Evolutionary conservation across 495 filamentous ascomycete genomes (phyloP).

Genomic region (Xylaria bambusicola): DNA sequence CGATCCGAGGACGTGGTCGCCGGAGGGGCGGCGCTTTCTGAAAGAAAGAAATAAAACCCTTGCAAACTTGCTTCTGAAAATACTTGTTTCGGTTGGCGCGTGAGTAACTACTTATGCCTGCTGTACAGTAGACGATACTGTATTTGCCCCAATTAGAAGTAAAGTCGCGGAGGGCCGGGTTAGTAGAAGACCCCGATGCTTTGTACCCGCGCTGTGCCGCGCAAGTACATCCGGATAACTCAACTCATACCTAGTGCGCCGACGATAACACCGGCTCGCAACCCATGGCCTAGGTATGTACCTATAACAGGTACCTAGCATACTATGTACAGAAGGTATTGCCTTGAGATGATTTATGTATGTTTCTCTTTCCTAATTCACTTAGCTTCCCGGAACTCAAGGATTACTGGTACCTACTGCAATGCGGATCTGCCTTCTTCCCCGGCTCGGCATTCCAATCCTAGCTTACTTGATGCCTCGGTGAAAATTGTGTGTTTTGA

Average conservation of each 20-base stretch:
- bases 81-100: background rate
- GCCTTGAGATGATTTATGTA: background rate
- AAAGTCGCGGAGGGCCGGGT: no score
- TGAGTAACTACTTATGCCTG: background rate
- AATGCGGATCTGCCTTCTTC: constrained; percentile 13
- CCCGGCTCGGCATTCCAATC: constrained; percentile 9
- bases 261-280: no score
- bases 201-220: no score
- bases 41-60: no score
- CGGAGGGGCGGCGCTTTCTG: background rate
- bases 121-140: no score
- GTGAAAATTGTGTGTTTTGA: no score
- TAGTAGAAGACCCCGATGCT: no score
- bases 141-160: no score
- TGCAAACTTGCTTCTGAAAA: background rate
- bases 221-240: no score
- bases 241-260: no score
- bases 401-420: background rate
- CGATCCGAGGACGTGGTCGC: background rate
- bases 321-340: background rate
- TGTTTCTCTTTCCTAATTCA: background rate
- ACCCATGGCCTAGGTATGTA: no score
- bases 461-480: background rate
- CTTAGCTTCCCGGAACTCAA: background rate
- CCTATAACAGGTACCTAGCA: background rate